Evolutionary conservation across 345 rosid genomes (phyloP).

Genomic region (Citrus glauca): DNA sequence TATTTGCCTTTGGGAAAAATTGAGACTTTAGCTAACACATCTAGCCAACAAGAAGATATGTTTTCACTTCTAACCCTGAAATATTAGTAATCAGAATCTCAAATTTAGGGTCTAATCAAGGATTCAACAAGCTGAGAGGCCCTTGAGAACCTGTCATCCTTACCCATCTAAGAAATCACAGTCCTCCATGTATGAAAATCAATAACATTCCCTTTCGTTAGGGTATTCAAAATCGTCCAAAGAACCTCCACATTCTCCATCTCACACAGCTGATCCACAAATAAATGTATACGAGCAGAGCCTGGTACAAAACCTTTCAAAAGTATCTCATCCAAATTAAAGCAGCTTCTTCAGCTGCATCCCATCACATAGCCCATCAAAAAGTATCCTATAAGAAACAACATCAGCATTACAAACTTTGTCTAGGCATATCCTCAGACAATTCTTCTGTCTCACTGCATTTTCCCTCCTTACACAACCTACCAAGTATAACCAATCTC

Average conservation of each 20-base stretch:
- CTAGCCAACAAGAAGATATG: no score
- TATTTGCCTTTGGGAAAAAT: no score
- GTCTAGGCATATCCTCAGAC: constrained; percentile 50
- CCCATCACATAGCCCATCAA: constrained; percentile 54
- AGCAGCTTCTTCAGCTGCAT: constrained; percentile 50
- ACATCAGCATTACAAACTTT: constrained; percentile 65
- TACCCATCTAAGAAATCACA: constrained; percentile 26
- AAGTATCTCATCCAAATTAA: constrained; percentile 45
- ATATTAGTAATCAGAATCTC: not conserved
- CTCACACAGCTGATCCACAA: constrained; percentile 41
- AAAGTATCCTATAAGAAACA: constrained; percentile 65
- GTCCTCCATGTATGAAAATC: constrained; percentile 41
- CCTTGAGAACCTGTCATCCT: constrained; percentile 18
- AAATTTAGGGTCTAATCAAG: constrained; percentile 19
- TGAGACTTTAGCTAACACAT: no score
- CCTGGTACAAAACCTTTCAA: constrained; percentile 67
- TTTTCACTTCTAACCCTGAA: not conserved
- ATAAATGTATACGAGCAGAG: constrained; percentile 26
- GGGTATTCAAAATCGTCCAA: constrained; percentile 31
- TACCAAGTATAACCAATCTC: constrained; percentile 20
- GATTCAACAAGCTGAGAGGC: constrained; percentile 24
- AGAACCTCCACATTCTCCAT: constrained; percentile 36
- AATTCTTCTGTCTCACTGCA: constrained; percentile 59
- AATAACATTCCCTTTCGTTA: constrained; percentile 37
- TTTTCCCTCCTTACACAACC: constrained; percentile 53